phyloP scores from a whole-genome alignment of 2,329 filamentous ascomycete species.

The Colletotrichum limetticola region DNA sequence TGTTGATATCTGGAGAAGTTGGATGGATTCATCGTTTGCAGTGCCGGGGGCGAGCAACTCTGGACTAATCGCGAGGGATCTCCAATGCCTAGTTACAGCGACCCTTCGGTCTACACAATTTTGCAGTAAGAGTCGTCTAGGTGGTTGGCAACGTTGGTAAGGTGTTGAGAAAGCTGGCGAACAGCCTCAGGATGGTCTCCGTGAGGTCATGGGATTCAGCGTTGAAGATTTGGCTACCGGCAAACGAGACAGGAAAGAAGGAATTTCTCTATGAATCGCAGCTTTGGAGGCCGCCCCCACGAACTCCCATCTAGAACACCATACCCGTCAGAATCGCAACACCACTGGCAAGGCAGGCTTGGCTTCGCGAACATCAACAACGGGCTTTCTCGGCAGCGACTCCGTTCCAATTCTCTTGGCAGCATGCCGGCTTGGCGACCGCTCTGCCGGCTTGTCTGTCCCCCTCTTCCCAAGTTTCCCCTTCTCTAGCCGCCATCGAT shows the following conservation, averaged over 20 bases:
- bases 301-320: no score
- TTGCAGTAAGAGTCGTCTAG: background rate
- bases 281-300: no score
- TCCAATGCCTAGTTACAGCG: background rate
- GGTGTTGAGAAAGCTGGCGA: background rate
- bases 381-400: no score
- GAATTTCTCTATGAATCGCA: no score
- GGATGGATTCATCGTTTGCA: background rate
- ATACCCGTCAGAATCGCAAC: no score
- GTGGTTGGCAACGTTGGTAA: background rate
- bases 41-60: background rate
- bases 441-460: background rate
- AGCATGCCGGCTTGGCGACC: background rate
- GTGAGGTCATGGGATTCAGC: background rate
- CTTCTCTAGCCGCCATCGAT: background rate
- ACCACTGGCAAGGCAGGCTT: no score
- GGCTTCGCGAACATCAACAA: no score
- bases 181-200: background rate
- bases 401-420: background rate
- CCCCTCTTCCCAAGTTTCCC: no score
- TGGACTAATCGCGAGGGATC: background rate
- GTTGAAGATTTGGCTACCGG: background rate
- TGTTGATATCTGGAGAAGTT: background rate
- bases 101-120: background rate
- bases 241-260: background rate